Evolutionary conservation across 2,329 filamentous ascomycete species (phyloP), one percentile per base, ranked within the genome.

Genomic region (Talaromyces sp.): DNA sequence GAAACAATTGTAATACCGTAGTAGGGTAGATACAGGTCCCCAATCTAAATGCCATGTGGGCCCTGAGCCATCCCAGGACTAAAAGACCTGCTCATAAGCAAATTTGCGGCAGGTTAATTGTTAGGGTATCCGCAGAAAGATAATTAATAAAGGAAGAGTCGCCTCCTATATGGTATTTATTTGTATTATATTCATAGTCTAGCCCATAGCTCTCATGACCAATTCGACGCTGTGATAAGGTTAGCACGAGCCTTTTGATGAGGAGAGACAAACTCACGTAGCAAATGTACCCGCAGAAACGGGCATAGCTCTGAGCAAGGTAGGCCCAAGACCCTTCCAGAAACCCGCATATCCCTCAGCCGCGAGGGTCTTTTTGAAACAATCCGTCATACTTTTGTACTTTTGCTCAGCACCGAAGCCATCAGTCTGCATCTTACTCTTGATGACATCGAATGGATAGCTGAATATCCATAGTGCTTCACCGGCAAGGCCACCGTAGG

Each of bases 361-460:
- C 67, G 85, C 85, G 82, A 86, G 96, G 1, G 90, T 96, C 83
- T 96, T 88, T 66, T 83, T 85, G 79, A 98, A 96, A 81, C 92
- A 96, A 79, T 96, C 91, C 60, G 89, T 86, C 94, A 97, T 97
- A 64, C 83, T 89, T 76, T 82, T 86, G 80, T 90, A 99, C 75
- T 85, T 85, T 82, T 89, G 88, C 68, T 85, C 81, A 4, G 75
- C 78, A 2, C 91, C 92, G 75, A 97, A 95, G 0, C 91, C 93
- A 80, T 99, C 95, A 66, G 90, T 97, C 86, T 99, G 95, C 94
- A 98, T 97, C 87, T 97, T 98, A 81, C 92, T 97, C 90, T 99
- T 99, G 80, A 99, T 81, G 33, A 99, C 94, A 80, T 99, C 95
- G 69, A 99, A 90, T 24, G 95, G 95, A 80, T 99, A 99, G 75